Percentiles rank a stretch among this genome's conserved stretches.
phyloP scores from a whole-genome alignment of 148 eudicot species.

The Pharnaceum exiguum region DNA sequence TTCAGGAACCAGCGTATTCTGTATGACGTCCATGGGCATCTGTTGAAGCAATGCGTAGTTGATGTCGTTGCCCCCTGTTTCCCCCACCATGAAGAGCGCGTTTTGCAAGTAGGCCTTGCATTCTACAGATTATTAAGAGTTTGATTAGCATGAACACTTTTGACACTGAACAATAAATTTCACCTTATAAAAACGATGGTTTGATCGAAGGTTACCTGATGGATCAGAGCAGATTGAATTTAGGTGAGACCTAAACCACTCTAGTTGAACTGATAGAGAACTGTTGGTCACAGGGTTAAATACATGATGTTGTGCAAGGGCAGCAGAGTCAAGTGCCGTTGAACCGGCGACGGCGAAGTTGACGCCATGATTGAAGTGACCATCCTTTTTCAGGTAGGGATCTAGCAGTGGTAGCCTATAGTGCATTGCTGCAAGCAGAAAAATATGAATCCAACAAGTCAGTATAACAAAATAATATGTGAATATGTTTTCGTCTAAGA shows the following conservation, averaged over 20 bases:
- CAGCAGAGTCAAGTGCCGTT: neutral
- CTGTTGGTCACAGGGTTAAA: neutral
- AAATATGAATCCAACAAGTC: too few species aligned
- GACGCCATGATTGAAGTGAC: neutral
- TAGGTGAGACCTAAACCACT: neutral
- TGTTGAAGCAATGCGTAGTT: constrained; percentile 18
- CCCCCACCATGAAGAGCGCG: constrained; percentile 27
- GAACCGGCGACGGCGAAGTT: neutral
- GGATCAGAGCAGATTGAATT: neutral
- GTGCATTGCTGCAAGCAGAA: neutral
- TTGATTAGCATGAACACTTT: too few species aligned
- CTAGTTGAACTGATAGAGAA: neutral
- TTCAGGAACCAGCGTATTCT: constrained; percentile 4
- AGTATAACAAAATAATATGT: too few species aligned
- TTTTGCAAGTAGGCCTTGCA: neutral
- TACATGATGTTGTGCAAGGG: neutral
- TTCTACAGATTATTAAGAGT: too few species aligned
- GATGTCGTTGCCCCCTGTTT: constrained; percentile 32
- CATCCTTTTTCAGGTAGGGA: neutral
- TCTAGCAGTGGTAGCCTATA: neutral
- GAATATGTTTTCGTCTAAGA: too few species aligned
- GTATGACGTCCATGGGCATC: neutral
- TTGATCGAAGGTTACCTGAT: constrained; percentile 4
- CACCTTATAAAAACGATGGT: neutral
- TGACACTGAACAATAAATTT: neutral